Conservation (phyloP, 345 rosid species). For the Bruguiera parviflora region DNA sequence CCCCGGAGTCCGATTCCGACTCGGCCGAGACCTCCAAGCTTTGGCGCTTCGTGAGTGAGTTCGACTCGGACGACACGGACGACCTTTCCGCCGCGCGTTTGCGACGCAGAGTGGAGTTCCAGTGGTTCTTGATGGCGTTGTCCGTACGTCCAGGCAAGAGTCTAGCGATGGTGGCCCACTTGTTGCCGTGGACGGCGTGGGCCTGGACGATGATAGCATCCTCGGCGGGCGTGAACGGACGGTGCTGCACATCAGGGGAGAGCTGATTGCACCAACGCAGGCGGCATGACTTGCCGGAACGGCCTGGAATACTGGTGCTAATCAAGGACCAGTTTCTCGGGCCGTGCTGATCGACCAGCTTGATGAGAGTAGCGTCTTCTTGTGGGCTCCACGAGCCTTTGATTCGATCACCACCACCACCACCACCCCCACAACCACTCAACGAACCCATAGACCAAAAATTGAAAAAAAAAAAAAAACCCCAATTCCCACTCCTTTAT, state of each 20-base stretch:
- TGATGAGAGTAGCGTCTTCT: slow-evolving; percentile 48
- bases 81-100: slow-evolving; percentile 26
- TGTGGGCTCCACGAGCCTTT: slow-evolving; percentile 66
- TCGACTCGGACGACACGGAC: slow-evolving; percentile 34
- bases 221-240: slow-evolving; percentile 54
- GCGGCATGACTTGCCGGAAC: slow-evolving; percentile 67
- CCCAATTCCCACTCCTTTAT: too few relatives aligned
- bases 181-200: slow-evolving; percentile 54
- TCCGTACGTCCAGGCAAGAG: slow-evolving; percentile 64
- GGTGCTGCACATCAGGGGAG: slow-evolving; percentile 60
- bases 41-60: slow-evolving; percentile 25
- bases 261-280: slow-evolving; percentile 78
- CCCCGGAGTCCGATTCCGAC: slow-evolving; percentile 25
- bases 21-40: slow-evolving; percentile 15
- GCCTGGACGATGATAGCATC: slow-evolving; percentile 48
- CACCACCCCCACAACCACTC: slow-evolving; percentile 23
- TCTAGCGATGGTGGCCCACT: slow-evolving; percentile 69
- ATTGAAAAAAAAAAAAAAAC: background rate
- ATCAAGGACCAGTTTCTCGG: slow-evolving; percentile 70
- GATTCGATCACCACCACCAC: slow-evolving; percentile 28
- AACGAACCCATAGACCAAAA: slow-evolving; percentile 1
- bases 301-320: slow-evolving; percentile 52
- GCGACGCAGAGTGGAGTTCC: slow-evolving; percentile 59
- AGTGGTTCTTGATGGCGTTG: slow-evolving; percentile 63
- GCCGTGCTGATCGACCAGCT: slow-evolving; percentile 53